Conservation (phyloP, 148 eudicot species). For the Simmondsia chinensis region DNA sequence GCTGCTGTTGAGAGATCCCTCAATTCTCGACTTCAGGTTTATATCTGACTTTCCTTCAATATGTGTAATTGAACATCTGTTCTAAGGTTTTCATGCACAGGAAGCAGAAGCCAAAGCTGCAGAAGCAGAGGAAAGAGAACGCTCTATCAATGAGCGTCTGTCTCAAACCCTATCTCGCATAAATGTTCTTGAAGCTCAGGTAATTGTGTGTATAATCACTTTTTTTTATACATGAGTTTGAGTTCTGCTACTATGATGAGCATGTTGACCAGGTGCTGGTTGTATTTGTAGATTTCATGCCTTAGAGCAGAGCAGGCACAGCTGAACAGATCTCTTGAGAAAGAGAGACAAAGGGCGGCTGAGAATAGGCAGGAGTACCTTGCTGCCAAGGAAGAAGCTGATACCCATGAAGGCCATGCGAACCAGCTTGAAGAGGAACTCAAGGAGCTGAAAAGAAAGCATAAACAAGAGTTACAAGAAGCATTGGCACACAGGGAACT, state of each 20-base stretch:
- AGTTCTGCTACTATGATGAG: too few species aligned
- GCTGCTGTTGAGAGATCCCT: slow-evolving; percentile 91
- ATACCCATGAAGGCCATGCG: slow-evolving; percentile 78
- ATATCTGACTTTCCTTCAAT: not conserved
- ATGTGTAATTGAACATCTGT: slow-evolving; percentile 3
- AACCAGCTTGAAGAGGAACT: slow-evolving; percentile 78
- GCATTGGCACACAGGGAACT: slow-evolving; percentile 63
- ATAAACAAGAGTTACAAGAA: slow-evolving; percentile 84
- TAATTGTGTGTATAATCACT: too few species aligned
- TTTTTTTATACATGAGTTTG: too few species aligned
- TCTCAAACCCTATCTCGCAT: slow-evolving; percentile 91
- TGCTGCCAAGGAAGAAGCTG: slow-evolving; percentile 82
- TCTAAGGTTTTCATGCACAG: slow-evolving; percentile 29
- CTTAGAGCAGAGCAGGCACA: slow-evolving; percentile 95
- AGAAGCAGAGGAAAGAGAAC: slow-evolving; percentile 85
- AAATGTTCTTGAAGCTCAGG: slow-evolving; percentile 99
- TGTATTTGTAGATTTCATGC: slow-evolving; percentile 71
- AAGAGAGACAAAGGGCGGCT: slow-evolving; percentile 97
- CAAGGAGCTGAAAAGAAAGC: slow-evolving; percentile 74
- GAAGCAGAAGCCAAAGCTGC: slow-evolving; percentile 98
- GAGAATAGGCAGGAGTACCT: slow-evolving; percentile 92
- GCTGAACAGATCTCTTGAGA: slow-evolving; percentile 75
- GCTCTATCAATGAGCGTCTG: slow-evolving; percentile 80
- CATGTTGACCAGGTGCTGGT: too few species aligned
- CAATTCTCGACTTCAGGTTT: slow-evolving; percentile 84